Evolutionary conservation across 108 stramenopile species (phyloP).

Genomic region (Stephanodiscus triporus): DNA sequence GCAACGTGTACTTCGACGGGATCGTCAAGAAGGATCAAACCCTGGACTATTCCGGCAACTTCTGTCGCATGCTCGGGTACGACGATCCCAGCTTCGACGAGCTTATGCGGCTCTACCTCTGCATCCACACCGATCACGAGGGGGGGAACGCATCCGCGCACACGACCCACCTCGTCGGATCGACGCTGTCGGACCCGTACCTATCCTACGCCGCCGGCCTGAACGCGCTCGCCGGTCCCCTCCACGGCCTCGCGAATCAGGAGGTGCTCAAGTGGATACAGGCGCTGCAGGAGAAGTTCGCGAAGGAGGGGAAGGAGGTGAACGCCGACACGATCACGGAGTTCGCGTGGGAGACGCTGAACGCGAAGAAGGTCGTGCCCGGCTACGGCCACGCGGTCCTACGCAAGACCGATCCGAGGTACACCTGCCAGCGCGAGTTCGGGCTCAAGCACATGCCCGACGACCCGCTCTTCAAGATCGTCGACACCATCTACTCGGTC

Average conservation of each 20-base stretch:
- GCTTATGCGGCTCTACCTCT: conserved; percentile 98
- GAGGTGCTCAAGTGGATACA: conserved; percentile 98
- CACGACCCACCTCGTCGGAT: conserved; percentile 98
- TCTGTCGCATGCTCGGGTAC: conserved; percentile 98
- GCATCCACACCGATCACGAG: conserved; percentile 99
- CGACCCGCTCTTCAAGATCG: conserved; percentile 97
- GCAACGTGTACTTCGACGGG: conserved; percentile 96
- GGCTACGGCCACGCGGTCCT: conserved; percentile 99
- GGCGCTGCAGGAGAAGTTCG: conserved; percentile 92
- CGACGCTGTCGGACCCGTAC: conserved; percentile 96
- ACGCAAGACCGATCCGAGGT: conserved; percentile 99
- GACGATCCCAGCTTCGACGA: conserved; percentile 94
- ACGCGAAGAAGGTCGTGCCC: conserved; percentile 98
- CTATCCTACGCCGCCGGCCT: conserved; percentile 94
- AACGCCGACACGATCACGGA: conserved; percentile 97
- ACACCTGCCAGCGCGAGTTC: conserved; percentile 99
- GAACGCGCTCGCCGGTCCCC: conserved; percentile 97
- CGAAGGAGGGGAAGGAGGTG: conserved; percentile 93
- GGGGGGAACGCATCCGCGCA: conserved; percentile 99
- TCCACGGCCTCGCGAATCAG: conserved; percentile 99
- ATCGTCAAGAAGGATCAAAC: conserved; percentile 88
- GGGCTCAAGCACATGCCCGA: conserved; percentile 99
- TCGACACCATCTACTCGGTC: conserved; percentile 97
- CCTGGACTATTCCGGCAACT: conserved; percentile 99
- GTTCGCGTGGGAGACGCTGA: conserved; percentile 99